phyloP scores from a whole-genome alignment of 176 grass and related monocot genomes.

The Phragmites australis region DNA sequence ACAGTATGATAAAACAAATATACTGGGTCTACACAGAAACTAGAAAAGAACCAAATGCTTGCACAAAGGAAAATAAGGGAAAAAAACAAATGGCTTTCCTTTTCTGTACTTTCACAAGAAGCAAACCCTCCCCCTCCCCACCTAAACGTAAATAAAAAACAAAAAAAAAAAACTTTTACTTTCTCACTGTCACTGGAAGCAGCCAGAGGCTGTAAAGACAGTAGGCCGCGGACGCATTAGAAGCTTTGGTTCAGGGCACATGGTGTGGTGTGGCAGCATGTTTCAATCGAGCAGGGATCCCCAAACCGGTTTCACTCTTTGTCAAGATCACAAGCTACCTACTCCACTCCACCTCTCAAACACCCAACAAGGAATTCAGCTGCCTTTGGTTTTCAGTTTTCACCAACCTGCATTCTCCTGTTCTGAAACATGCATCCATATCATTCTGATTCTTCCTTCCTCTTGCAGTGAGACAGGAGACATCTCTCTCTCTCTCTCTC shows the following conservation, averaged over 20 bases:
- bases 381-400: neutral
- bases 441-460: neutral
- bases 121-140: neutral
- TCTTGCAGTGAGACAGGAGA: neutral
- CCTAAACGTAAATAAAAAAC: neutral
- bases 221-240: slow-evolving; percentile 12
- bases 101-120: neutral
- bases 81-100: neutral
- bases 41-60: neutral
- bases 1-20: neutral
- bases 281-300: slow-evolving; percentile 35
- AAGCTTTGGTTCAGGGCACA: slow-evolving; percentile 36
- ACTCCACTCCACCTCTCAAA: neutral
- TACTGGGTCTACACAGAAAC: neutral
- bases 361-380: neutral
- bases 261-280: slow-evolving; percentile 21
- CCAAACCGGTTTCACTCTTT: slow-evolving; percentile 28
- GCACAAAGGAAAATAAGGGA: neutral
- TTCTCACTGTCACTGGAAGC: slow-evolving; percentile 38
- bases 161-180: neutral
- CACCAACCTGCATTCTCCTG: slow-evolving; percentile 12
- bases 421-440: neutral
- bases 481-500: neutral
- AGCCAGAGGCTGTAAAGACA: slow-evolving; percentile 19
- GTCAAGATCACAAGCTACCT: slow-evolving; percentile 7